These are phyloP conservation scores for Trametes sp. DNA, from an alignment of 1,284 basidiomycete genomes.

Conservation along the genomic window DNA sequence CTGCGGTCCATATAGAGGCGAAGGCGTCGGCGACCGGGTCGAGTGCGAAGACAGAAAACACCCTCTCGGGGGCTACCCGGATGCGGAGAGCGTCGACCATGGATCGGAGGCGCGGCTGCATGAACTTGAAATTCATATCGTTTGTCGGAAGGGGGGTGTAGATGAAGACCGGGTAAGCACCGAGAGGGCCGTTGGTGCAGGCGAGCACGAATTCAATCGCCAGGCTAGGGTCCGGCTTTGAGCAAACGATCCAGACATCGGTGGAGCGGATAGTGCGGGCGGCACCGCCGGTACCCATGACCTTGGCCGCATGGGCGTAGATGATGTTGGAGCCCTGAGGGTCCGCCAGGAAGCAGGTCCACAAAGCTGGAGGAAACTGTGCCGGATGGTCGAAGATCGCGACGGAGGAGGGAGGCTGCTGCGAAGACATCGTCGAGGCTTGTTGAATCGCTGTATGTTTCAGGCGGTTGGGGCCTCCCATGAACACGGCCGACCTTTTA, in stretches of 20 bases:
- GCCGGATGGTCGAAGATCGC: slow-evolving; percentile 40
- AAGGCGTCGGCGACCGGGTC: slow-evolving; percentile 58
- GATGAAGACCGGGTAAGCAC: slow-evolving; percentile 57
- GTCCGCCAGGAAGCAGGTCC: slow-evolving; percentile 47
- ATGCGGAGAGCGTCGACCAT: slow-evolving; percentile 37
- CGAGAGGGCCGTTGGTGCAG: slow-evolving; percentile 60
- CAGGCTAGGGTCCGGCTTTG: slow-evolving; percentile 28
- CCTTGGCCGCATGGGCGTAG: slow-evolving; percentile 55
- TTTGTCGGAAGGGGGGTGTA: slow-evolving; percentile 38
- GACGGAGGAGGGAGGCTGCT: slow-evolving; percentile 28
- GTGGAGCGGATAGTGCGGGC: not conserved
- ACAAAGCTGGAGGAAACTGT: slow-evolving; percentile 46
- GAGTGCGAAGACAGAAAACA: slow-evolving; percentile 73
- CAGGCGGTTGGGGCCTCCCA: too few species aligned
- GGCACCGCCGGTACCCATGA: slow-evolving; percentile 27
- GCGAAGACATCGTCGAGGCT: slow-evolving; percentile 31
- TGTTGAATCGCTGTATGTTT: too few species aligned
- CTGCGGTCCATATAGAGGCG: slow-evolving; percentile 52
- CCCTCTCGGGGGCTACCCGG: slow-evolving; percentile 45
- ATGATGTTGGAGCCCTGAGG: slow-evolving; percentile 61
- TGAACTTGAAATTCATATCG: slow-evolving; percentile 36
- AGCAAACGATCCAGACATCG: slow-evolving; percentile 61
- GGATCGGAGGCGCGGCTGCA: slow-evolving; percentile 39
- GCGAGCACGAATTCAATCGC: slow-evolving; percentile 63
- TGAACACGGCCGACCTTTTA: not conserved